phyloP scores from a whole-genome alignment of 768 basidiomycete genomes.

The Suillus decipiens region DNA sequence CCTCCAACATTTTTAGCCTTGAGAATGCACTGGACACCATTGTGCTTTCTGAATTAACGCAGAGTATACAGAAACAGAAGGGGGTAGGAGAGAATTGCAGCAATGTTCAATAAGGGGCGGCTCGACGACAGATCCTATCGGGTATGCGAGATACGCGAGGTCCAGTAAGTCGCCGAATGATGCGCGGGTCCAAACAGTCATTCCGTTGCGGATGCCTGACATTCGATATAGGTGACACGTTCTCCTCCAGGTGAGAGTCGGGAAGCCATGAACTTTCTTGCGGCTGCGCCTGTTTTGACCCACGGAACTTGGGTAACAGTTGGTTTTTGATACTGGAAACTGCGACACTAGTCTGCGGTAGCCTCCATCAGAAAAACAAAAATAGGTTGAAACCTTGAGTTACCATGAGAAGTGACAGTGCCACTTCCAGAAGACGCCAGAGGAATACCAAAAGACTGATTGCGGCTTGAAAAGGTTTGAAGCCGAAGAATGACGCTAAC shows the following conservation, averaged over 20 bases:
- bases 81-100: not conserved
- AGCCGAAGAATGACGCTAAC: constrained; percentile 20
- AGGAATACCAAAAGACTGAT: constrained; percentile 27
- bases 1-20: not conserved
- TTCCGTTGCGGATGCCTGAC: not conserved
- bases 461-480: constrained; percentile 28
- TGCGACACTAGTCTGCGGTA: constrained; percentile 36
- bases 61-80: not conserved
- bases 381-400: constrained; percentile 14
- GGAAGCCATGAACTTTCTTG: not conserved
- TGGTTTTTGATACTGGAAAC: constrained; percentile 33
- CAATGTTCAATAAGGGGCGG: constrained; percentile 9
- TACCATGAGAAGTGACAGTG: constrained; percentile 46
- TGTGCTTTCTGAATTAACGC: not conserved
- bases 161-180: constrained; percentile 16
- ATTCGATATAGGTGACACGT: not conserved
- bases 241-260: not conserved
- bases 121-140: constrained; percentile 42
- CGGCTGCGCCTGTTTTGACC: not conserved
- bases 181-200: constrained; percentile 8
- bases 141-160: constrained; percentile 48
- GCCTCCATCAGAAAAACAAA: not conserved
- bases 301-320: constrained; percentile 16
- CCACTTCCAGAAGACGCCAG: constrained; percentile 34
- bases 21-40: not conserved